phyloP scores from a whole-genome alignment of 352 stramenopile genomes.

The Pythium aphanidermatum region DNA sequence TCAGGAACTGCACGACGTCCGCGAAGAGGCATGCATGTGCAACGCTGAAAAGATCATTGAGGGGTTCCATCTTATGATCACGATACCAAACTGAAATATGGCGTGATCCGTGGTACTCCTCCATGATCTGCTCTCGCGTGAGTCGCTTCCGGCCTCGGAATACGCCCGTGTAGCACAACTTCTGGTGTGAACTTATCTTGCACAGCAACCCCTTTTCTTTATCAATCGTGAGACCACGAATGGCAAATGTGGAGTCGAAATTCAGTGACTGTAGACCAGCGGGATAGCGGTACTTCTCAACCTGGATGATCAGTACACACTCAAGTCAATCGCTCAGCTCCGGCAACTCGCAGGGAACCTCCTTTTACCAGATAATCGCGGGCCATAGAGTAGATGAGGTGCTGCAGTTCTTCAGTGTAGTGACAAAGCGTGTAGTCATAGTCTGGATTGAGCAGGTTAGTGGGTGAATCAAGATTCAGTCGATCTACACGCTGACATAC shows the following conservation, averaged over 20 bases:
- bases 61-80: conserved; percentile 83
- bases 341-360: too few relatives aligned
- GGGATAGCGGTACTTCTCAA: conserved; percentile 82
- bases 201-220: conserved; percentile 90
- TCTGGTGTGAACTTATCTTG: conserved; percentile 93
- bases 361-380: conserved; percentile 71
- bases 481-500: conserved; percentile 26
- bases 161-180: conserved; percentile 75
- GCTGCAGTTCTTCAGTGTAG: conserved; percentile 88
- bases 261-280: conserved; percentile 62
- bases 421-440: conserved; percentile 94
- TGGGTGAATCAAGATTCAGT: too few relatives aligned
- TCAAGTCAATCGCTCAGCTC: too few relatives aligned
- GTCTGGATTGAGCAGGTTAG: conserved; percentile 41
- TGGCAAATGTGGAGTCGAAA: conserved; percentile 89
- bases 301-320: conserved; percentile 7
- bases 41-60: conserved; percentile 94
- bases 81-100: conserved; percentile 80
- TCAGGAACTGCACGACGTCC: conserved; percentile 91
- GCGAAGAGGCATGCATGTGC: conserved; percentile 92
- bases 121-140: conserved; percentile 70
- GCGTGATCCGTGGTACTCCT: conserved; percentile 85
- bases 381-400: conserved; percentile 92
- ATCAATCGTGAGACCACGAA: conserved; percentile 91
- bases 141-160: conserved; percentile 86